These are phyloP conservation scores for Fusarium mexicanum DNA, from an alignment of 2,329 filamentous ascomycete species.

Conservation along the genomic window DNA sequence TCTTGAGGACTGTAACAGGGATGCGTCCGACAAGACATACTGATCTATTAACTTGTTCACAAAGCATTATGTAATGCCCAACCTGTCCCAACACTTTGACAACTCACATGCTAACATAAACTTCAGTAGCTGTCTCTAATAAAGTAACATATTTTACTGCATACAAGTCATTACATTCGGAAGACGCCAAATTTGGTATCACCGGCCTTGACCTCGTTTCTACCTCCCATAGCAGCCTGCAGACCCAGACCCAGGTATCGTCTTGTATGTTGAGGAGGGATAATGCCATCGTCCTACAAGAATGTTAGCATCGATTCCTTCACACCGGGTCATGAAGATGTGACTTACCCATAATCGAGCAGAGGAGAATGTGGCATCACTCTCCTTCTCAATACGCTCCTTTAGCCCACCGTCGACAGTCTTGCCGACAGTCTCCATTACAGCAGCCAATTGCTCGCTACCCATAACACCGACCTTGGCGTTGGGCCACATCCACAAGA, in stretches of 20 bases:
- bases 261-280: constrained; percentile 79
- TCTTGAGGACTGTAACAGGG: background rate
- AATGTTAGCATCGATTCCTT: constrained; percentile 4
- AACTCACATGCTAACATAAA: background rate
- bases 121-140: background rate
- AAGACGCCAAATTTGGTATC: constrained; percentile 82
- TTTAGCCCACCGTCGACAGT: constrained; percentile 82
- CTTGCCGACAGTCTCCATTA: constrained; percentile 95
- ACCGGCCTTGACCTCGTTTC: constrained; percentile 67
- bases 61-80: background rate
- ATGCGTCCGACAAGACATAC: background rate
- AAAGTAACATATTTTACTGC: constrained; percentile 3
- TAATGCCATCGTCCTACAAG: constrained; percentile 78
- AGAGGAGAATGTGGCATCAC: constrained; percentile 86
- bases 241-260: constrained; percentile 78
- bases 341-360: constrained; percentile 82
- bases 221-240: constrained; percentile 75
- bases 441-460: constrained; percentile 85
- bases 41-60: background rate
- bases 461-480: constrained; percentile 98
- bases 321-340: background rate
- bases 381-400: constrained; percentile 87
- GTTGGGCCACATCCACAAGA: constrained; percentile 98
- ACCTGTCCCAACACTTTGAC: background rate
- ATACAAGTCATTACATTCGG: constrained; percentile 70